Evolutionary conservation across 2,329 filamentous ascomycete genomes (phyloP), one percentile per base, ranked within the genome.

Genomic region (Tolypocladium album): DNA sequence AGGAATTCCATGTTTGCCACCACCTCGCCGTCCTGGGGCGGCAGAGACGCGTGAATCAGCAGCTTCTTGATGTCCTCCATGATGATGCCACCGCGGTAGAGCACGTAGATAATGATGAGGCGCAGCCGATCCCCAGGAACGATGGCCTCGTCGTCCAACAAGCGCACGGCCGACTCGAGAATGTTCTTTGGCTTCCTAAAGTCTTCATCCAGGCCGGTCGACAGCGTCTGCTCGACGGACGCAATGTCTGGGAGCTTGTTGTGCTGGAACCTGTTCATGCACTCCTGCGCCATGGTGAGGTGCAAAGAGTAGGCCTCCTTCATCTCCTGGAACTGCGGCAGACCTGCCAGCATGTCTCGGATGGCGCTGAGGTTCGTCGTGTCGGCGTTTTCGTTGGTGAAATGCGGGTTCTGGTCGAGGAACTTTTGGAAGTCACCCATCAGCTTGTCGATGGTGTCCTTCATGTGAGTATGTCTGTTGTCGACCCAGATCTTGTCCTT

Each of bases 401-500:
- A 97, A 70, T 97, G 90, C 17, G 92, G 89, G 70, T 99, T 96
- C 62, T 94, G 87, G 52, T 88, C 85, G 67, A 96, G 83, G 75
- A 99, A 99, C 70, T 87, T 92, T 68, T 92, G 87, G 70, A 99
- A 97, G 71, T 97, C 93, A 60, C 86, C 83, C 80, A 93, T 94
- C 62, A 99, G 80, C 73, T 93, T 95, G 69, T 93, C 90, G 67
- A 97, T 92, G 3, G 94, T 94, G 72, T 97, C 92, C 72, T 96
- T 96, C 94, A 99, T 99, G 74, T 99, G 94, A 58, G 86, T 83
- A 75, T 99, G 94, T 59, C 94, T 84, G 70, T 96, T 96, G 62
- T 94, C 90, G 31, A 96, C 87, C 94, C 94, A 99, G 55, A 99
- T 89, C 70, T 88, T 89, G 76, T 99, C 94, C 68, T 90, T 89